phyloP scores from a whole-genome alignment of 768 basidiomycete genomes.

The Leccinum variicolor region DNA sequence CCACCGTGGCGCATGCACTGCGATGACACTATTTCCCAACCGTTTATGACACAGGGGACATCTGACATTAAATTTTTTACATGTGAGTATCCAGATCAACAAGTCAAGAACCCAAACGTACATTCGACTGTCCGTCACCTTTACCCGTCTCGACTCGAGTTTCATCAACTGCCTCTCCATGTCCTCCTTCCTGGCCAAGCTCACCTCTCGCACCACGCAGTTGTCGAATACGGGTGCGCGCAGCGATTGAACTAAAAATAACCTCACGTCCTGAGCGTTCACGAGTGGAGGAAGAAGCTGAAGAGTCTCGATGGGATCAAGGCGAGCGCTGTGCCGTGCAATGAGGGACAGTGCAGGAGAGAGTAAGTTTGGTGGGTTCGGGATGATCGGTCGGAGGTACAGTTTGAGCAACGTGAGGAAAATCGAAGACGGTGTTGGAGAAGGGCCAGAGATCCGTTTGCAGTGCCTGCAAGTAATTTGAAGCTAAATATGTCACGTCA shows the following conservation, averaged over 20 bases:
- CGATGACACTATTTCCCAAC: conserved; percentile 89
- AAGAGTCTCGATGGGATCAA: conserved; percentile 80
- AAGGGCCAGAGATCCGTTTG: conserved; percentile 68
- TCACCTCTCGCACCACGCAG: conserved; percentile 64
- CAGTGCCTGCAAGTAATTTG: conserved; percentile 67
- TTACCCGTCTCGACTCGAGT: conserved; percentile 78
- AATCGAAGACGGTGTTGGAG: conserved; percentile 53
- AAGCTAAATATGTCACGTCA: neutral
- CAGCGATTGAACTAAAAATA: conserved; percentile 72
- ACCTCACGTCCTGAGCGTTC: conserved; percentile 71
- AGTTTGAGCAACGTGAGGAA: conserved; percentile 85
- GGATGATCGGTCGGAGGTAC: conserved; percentile 73
- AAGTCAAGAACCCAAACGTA: conserved; percentile 38
- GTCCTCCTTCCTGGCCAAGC: conserved; percentile 75
- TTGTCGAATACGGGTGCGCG: conserved; percentile 68
- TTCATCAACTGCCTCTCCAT: conserved; percentile 68
- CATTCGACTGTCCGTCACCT: conserved; percentile 91
- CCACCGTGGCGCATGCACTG: conserved; percentile 85
- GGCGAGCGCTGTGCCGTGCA: conserved; percentile 72
- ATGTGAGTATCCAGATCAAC: neutral
- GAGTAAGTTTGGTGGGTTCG: conserved; percentile 54
- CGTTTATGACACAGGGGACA: conserved; percentile 97
- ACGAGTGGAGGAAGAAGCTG: conserved; percentile 89
- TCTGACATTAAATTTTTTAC: conserved; percentile 37
- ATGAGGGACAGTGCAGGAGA: conserved; percentile 87